Evolutionary conservation across 495 filamentous ascomycete species (phyloP).

Genomic region (Penicillium simplicissimum): DNA sequence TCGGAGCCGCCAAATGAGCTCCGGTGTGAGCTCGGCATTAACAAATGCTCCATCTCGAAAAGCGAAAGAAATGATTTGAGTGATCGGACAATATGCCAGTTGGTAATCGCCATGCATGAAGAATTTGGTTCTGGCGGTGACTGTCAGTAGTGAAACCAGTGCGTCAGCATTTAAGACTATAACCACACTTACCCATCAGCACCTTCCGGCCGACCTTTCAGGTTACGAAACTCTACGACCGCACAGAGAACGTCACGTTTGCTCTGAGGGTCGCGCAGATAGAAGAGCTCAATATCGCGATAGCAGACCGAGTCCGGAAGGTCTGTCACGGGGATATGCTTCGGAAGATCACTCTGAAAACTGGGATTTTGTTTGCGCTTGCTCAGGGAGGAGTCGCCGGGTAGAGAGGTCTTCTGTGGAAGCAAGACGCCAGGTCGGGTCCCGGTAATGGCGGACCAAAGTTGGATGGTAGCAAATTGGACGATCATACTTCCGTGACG

Average conservation of each 20-base stretch:
- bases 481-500: conserved; percentile 33
- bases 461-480: conserved; percentile 29
- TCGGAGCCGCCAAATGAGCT: conserved; percentile 31
- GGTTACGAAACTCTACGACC: conserved; percentile 32
- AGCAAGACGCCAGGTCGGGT: conserved; percentile 30
- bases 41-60: conserved; percentile 31
- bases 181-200: conserved; percentile 24
- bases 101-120: conserved; percentile 36
- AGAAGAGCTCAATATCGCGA: conserved; percentile 34
- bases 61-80: conserved; percentile 32
- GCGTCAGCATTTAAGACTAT: background rate
- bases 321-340: conserved; percentile 12
- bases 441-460: conserved; percentile 36
- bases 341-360: conserved; percentile 34
- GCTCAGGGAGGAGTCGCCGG: conserved; percentile 14
- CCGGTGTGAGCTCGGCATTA: conserved; percentile 29
- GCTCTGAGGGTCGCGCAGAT: conserved; percentile 26
- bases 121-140: conserved; percentile 31
- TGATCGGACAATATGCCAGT: conserved; percentile 33
- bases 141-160: conserved; percentile 13
- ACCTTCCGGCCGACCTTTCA: conserved; percentile 32
- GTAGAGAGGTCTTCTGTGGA: conserved; percentile 24
- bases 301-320: conserved; percentile 34
- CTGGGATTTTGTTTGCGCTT: conserved; percentile 21
- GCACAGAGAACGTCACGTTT: conserved; percentile 31